phyloP scores from a whole-genome alignment of 179 eudicot genomes.

The Actinidia arguta region DNA sequence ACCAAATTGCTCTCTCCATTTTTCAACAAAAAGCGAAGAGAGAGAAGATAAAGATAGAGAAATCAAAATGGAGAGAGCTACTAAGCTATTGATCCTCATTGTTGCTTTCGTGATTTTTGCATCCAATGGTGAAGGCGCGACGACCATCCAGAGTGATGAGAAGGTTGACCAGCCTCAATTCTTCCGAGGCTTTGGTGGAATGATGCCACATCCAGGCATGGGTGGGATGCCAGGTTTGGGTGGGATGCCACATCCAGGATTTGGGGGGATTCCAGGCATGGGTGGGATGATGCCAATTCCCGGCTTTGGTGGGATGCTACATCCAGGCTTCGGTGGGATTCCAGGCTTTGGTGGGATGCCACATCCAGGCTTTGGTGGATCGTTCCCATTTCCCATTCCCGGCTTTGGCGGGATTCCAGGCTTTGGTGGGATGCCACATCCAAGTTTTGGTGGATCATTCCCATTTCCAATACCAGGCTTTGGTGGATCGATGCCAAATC shows the following conservation, averaged over 20 bases:
- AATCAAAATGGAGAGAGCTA: neutral
- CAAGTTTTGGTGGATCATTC: constrained; percentile 5
- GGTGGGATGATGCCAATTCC: no score
- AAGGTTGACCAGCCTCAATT: constrained; percentile 19
- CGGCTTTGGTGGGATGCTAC: no score
- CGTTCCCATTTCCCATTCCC: constrained; percentile 8
- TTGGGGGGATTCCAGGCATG: constrained; percentile 1
- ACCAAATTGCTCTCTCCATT: neutral
- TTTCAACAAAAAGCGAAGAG: neutral
- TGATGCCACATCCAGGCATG: no score
- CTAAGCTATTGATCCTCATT: neutral
- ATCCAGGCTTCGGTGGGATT: no score
- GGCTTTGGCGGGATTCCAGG: neutral
- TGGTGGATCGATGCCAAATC: neutral
- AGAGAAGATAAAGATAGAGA: neutral
- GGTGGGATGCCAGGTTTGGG: no score
- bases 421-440: neutral
- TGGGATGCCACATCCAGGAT: no score
- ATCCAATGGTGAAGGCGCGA: constrained; percentile 17
- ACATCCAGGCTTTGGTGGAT: no score
- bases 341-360: no score
- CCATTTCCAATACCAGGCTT: neutral
- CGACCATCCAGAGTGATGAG: neutral
- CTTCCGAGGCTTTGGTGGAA: neutral
- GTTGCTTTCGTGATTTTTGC: constrained; percentile 5